A percentile compares a stretch with the other conserved stretches of the same genome.
Conservation (phyloP, 495 filamentous ascomycete species). For the Glutinoglossum americanum region DNA sequence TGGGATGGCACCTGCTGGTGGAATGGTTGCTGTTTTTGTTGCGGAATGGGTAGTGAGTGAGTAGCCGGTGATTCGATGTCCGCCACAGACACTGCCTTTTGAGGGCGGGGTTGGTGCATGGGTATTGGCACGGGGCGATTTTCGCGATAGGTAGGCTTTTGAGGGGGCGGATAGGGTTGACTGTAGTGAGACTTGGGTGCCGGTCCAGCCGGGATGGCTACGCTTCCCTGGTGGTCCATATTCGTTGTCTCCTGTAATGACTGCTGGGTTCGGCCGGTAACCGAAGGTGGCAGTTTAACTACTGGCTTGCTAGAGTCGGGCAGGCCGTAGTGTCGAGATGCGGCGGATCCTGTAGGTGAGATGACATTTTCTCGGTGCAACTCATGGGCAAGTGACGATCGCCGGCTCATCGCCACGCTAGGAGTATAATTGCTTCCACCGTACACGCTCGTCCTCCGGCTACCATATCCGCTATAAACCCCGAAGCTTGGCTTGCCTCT, state of each 20-base stretch:
- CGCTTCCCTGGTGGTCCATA: not conserved
- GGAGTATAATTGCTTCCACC: constrained; percentile 66
- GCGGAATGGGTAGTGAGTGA: constrained; percentile 44
- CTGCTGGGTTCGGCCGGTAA: constrained; percentile 3
- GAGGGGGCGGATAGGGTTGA: constrained; percentile 34
- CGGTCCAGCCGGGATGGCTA: constrained; percentile 23
- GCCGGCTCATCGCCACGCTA: constrained; percentile 77
- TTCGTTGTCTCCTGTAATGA: not conserved
- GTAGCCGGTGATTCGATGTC: constrained; percentile 76
- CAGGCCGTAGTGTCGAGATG: constrained; percentile 39
- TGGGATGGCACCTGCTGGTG: constrained; percentile 73
- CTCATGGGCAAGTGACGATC: constrained; percentile 68
- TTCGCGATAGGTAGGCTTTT: constrained; percentile 59
- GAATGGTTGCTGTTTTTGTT: constrained; percentile 63
- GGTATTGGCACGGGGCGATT: constrained; percentile 53
- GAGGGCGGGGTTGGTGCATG: constrained; percentile 90
- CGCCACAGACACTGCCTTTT: constrained; percentile 83
- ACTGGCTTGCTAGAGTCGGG: constrained; percentile 48
- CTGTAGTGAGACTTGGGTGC: constrained; percentile 27
- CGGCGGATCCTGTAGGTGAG: constrained; percentile 56
- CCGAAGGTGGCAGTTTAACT: constrained; percentile 62
- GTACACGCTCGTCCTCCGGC: constrained; percentile 61
- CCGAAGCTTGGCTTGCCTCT: constrained; percentile 45
- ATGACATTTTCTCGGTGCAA: constrained; percentile 44
- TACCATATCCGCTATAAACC: constrained; percentile 37